Conservation (phyloP, 2,329 filamentous ascomycete genomes). For the Karstenula rhodostoma region DNA sequence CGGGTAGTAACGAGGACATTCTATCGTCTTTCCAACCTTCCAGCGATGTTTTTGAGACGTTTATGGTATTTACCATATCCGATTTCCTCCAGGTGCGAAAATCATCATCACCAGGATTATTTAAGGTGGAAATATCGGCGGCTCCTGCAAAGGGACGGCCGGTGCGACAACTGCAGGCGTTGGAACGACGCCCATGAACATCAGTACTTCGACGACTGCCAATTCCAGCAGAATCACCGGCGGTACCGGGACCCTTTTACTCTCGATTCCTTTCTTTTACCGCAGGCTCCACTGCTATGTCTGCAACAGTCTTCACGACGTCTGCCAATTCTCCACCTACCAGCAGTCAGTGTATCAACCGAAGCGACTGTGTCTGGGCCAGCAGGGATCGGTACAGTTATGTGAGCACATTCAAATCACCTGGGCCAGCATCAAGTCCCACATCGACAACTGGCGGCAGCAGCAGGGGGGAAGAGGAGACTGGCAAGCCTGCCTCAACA, state of each 20-base stretch:
- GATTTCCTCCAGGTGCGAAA: too few relatives aligned
- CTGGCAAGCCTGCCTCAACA: constrained; percentile 25
- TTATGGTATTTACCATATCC: too few relatives aligned
- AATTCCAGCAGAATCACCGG: constrained; percentile 17
- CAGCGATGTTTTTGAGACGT: background rate
- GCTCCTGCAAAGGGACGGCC: constrained; percentile 23
- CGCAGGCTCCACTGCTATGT: constrained; percentile 20
- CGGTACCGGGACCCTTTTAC: background rate
- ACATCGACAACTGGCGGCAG: constrained; percentile 27
- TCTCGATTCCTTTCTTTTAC: background rate
- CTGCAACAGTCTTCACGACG: constrained; percentile 20
- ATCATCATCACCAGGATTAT: background rate
- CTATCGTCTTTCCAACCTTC: constrained; percentile 20
- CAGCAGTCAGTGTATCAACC: constrained; percentile 14
- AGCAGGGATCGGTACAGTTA: constrained; percentile 27
- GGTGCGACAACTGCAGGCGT: constrained; percentile 24
- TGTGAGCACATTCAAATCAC: constrained; percentile 27
- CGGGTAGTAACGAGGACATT: constrained; percentile 23
- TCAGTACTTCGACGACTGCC: constrained; percentile 19
- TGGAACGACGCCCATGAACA: constrained; percentile 21
- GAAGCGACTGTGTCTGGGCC: constrained; percentile 22
- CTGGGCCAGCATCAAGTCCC: constrained; percentile 28
- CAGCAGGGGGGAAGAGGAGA: constrained; percentile 20
- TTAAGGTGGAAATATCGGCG: constrained; percentile 18
- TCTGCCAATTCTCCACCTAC: constrained; percentile 22